Evolutionary conservation across 2,329 filamentous ascomycete species (phyloP).

Genomic region (Fusarium chaquense): DNA sequence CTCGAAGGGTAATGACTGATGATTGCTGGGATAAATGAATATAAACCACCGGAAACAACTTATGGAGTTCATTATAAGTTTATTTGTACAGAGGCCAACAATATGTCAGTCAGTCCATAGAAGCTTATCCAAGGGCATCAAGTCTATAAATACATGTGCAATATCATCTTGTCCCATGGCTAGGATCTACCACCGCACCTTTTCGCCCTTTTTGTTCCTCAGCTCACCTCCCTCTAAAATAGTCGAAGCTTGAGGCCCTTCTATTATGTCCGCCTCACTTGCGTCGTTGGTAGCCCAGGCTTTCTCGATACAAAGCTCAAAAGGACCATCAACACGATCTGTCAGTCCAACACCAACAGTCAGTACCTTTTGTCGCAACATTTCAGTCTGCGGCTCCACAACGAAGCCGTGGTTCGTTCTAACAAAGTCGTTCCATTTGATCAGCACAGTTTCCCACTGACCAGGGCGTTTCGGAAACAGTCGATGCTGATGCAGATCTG

Average conservation of each 20-base stretch:
- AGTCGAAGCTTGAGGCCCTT: constrained; percentile 29
- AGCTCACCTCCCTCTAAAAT: constrained; percentile 47
- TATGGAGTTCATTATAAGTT: constrained; percentile 21
- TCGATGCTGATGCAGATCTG: constrained; percentile 96
- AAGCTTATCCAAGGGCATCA: constrained; percentile 6
- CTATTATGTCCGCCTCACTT: constrained; percentile 45
- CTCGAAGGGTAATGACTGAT: constrained; percentile 33
- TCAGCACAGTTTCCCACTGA: constrained; percentile 94
- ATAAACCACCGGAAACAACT: background rate
- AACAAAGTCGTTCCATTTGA: constrained; percentile 93
- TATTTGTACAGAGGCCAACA: constrained; percentile 34
- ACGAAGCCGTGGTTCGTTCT: constrained; percentile 93
- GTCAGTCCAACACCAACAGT: constrained; percentile 90
- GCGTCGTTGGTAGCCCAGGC: constrained; percentile 87
- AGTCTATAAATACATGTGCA: constrained; percentile 18
- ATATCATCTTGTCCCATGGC: constrained; percentile 1
- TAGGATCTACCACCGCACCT: constrained; percentile 52
- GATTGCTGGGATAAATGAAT: constrained; percentile 3
- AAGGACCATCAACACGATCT: constrained; percentile 88
- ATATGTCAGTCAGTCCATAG: background rate
- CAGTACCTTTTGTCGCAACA: constrained; percentile 86
- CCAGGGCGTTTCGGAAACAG: constrained; percentile 82
- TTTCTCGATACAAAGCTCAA: constrained; percentile 84
- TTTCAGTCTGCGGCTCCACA: constrained; percentile 91
- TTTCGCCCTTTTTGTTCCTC: constrained; percentile 55